Percentiles rank a stretch among this genome's conserved stretches.
These are phyloP conservation scores for Neocallimastix lanati DNA, from an alignment of 192 early-diverging fungal genomes.

Conservation along the genomic window DNA sequence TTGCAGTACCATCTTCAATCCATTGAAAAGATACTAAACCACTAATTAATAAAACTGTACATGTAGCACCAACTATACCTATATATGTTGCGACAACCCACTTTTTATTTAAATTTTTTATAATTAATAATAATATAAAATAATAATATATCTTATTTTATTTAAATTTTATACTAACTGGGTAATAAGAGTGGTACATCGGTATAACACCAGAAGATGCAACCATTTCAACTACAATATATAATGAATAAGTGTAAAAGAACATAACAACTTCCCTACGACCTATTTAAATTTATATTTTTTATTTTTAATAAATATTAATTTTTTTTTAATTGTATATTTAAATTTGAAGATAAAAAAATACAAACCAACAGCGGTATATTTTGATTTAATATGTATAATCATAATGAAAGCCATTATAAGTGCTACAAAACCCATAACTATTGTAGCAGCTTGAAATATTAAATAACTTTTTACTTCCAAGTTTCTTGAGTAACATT, in stretches of 20 bases:
- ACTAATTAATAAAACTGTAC: conserved; percentile 86
- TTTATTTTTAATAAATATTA: too few relatives aligned
- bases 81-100: conserved; percentile 72
- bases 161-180: too few relatives aligned
- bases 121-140: too few relatives aligned
- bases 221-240: conserved; percentile 72
- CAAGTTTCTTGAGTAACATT: conserved; percentile 91
- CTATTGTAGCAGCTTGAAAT: conserved; percentile 89
- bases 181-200: conserved; percentile 48
- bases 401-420: conserved; percentile 98
- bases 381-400: conserved; percentile 91
- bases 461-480: conserved; percentile 64
- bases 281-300: too few relatives aligned
- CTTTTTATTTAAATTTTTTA: too few relatives aligned
- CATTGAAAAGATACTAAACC: conserved; percentile 94
- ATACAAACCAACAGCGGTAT: conserved; percentile 98
- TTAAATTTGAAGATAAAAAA: too few relatives aligned
- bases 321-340: background rate
- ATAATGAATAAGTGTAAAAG: conserved; percentile 85
- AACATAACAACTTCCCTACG: conserved; percentile 98
- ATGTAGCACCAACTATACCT: conserved; percentile 62
- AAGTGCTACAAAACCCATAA: conserved; percentile 81
- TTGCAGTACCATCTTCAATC: conserved; percentile 83
- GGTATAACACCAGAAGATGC: conserved; percentile 86
- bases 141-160: too few relatives aligned